Percentiles rank a stretch among this genome's conserved stretches.
phyloP scores from a whole-genome alignment of 352 stramenopile species.

The Thalassiosira gravida region DNA sequence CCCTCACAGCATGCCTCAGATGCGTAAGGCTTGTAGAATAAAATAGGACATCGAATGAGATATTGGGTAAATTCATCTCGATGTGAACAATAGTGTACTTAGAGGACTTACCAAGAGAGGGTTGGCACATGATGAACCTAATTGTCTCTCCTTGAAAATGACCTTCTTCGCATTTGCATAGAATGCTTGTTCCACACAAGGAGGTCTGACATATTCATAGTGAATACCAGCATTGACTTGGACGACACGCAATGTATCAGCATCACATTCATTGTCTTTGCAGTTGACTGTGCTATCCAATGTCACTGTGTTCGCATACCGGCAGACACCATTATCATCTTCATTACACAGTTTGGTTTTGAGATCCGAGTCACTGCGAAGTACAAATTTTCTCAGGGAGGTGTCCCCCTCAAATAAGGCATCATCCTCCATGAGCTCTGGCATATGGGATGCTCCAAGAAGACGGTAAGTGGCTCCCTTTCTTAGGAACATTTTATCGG shows the following conservation, averaged over 20 bases:
- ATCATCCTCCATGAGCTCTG: slow-evolving; percentile 62
- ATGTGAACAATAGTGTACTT: no score
- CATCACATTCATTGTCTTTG: slow-evolving; percentile 65
- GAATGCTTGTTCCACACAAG: slow-evolving; percentile 82
- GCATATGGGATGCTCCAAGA: slow-evolving; percentile 45
- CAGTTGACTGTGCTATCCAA: slow-evolving; percentile 53
- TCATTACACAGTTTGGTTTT: slow-evolving; percentile 61
- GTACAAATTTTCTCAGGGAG: slow-evolving; percentile 51
- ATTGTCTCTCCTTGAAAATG: slow-evolving; percentile 38
- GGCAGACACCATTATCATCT: slow-evolving; percentile 45
- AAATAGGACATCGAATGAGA: no score
- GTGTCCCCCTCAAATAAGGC: slow-evolving; percentile 38
- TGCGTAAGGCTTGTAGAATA: slow-evolving; percentile 41
- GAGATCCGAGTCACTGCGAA: slow-evolving; percentile 39
- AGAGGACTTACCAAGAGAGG: slow-evolving; percentile 43
- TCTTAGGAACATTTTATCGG: slow-evolving; percentile 64
- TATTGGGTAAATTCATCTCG: no score
- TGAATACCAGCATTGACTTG: slow-evolving; percentile 62
- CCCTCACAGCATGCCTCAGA: slow-evolving; percentile 55
- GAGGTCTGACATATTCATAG: slow-evolving; percentile 78
- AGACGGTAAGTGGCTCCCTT: slow-evolving; percentile 63
- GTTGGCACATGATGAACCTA: slow-evolving; percentile 60
- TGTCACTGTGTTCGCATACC: slow-evolving; percentile 55
- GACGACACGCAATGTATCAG: slow-evolving; percentile 73
- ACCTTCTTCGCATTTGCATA: slow-evolving; percentile 68